Evolutionary conservation across 1,284 basidiomycete species (phyloP).

Genomic region (Schizopora paradoxa): DNA sequence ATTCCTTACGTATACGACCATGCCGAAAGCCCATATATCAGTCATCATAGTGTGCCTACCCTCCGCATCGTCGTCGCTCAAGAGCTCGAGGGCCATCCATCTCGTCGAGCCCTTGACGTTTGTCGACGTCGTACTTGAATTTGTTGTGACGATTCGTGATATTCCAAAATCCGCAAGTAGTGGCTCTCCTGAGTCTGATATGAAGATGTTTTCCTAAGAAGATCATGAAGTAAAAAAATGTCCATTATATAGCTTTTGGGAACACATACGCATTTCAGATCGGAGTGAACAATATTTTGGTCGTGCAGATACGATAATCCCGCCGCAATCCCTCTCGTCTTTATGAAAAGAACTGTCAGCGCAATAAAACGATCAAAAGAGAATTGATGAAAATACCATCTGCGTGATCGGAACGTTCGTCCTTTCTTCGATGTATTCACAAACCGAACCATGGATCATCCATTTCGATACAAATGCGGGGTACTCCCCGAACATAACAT

Average conservation of each 20-base stretch:
- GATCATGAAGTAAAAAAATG: not conserved
- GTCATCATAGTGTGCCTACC: conserved; percentile 5
- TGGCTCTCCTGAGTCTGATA: conserved; percentile 3
- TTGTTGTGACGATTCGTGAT: conserved; percentile 4
- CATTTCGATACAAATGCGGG: conserved; percentile 13
- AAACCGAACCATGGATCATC: conserved; percentile 9
- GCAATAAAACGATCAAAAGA: not conserved
- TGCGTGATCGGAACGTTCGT: not conserved
- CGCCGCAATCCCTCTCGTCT: conserved; percentile 4
- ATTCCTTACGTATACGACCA: conserved; percentile 10
- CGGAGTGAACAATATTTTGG: conserved; percentile 6
- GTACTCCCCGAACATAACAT: conserved; percentile 9
- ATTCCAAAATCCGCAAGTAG: conserved; percentile 10
- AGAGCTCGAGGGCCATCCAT: conserved; percentile 8
- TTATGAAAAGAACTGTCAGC: not conserved
- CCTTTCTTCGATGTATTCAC: not conserved
- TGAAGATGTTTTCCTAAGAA: conserved; percentile 9
- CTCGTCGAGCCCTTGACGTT: conserved; percentile 6
- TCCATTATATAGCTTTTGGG: not conserved
- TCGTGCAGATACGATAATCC: conserved; percentile 8
- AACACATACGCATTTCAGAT: conserved; percentile 9
- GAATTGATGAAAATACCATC: conserved; percentile 5
- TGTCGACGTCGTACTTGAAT: not conserved
- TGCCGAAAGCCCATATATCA: conserved; percentile 14
- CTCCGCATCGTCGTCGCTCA: not conserved